Evolutionary conservation across 352 stramenopile species (phyloP).

Genomic region (Phytophthora europaea): DNA sequence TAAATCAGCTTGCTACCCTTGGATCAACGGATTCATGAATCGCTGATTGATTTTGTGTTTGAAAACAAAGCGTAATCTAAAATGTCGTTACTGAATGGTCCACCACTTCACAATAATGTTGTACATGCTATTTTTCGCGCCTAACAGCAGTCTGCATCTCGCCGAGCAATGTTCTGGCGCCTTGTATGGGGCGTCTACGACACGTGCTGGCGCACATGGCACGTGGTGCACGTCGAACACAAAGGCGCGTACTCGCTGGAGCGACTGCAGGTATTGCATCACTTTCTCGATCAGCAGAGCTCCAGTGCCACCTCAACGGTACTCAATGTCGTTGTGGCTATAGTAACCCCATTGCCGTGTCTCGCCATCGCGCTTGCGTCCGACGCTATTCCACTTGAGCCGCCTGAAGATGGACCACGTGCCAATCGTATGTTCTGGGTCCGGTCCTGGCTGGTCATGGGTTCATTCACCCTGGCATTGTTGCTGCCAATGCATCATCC

Average conservation of each 20-base stretch:
- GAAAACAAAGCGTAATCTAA: background rate
- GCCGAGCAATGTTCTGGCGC: conserved; percentile 9
- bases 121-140: background rate
- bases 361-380: conserved; percentile 16
- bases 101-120: background rate
- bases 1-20: no score
- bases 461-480: conserved; percentile 18
- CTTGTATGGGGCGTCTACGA: conserved; percentile 9
- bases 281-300: conserved; percentile 19
- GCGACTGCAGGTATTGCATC: conserved; percentile 21
- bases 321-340: conserved; percentile 9
- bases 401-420: conserved; percentile 14
- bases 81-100: background rate
- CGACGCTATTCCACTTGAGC: conserved; percentile 25
- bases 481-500: conserved; percentile 25
- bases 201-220: conserved; percentile 17
- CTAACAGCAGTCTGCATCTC: background rate
- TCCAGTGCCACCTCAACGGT: background rate
- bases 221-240: conserved; percentile 28
- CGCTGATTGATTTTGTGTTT: no score
- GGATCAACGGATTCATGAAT: no score
- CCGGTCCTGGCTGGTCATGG: conserved; percentile 23
- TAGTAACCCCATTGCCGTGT: conserved; percentile 20
- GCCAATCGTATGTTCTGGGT: conserved; percentile 29
- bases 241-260: conserved; percentile 31